Evolutionary conservation across 768 basidiomycete species (phyloP), one percentile per base, ranked within the genome.

Genomic region (Mycena leptocephala): DNA sequence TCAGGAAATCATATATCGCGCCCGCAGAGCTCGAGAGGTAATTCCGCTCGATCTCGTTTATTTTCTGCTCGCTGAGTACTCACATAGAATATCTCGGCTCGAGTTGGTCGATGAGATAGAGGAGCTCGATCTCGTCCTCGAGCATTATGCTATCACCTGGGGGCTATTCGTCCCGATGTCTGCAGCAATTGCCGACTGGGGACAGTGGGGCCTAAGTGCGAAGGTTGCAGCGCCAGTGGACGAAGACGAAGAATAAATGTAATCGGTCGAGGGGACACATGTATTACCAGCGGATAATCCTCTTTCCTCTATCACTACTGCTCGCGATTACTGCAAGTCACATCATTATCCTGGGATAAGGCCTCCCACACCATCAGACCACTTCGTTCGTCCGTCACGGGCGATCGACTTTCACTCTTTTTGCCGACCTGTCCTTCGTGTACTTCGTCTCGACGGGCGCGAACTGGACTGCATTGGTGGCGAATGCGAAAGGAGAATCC

Each of bases 81-180:
- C 33, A 30, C 7, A 1, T 79, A 97, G 97, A 79, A 94, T 97
- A 80, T 90, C 95, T 0, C 87, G 85, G 70, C 88, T 98, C 20
- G 98, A 99, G 82, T 89, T 95, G 84, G 89, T 99, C 6, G 98
- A 99, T 81, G 97, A 99, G 84, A 88, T 97, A 11, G 98, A 99
- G 83, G 98, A 99, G 84, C 89, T 99, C 24, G 95, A 97, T 72
- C 90, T 99, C 6, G 95, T 99, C 1, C 86, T 98, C 35, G 89
- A 89, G 2, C 97, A 99, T 82, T 99, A 99, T 83, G 96, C 94
- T 18, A 91, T 99, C 68, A 93, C 94, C 0, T 99, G 97, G 97
- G 89, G 90, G 1, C 61, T 87, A 35, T 79, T 56, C 48, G 46
- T 63, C 13, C 69, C 72, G 5, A 64, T 16, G 13, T 67, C 75